These are phyloP conservation scores for Ceraceosorus bombacis DNA, from an alignment of 1,284 basidiomycete species.

Conservation along the genomic window DNA sequence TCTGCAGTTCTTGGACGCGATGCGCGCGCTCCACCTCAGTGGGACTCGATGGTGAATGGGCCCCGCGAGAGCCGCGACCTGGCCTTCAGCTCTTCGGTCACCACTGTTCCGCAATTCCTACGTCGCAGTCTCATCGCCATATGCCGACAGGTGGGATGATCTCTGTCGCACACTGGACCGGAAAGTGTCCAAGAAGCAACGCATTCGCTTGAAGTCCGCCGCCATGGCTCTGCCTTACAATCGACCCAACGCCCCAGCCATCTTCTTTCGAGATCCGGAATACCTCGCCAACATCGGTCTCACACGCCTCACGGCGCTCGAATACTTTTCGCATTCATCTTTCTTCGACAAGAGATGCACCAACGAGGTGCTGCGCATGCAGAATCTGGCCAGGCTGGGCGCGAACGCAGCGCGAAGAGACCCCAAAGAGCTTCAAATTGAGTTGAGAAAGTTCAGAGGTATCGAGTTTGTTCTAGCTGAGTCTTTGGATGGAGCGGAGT, in stretches of 20 bases:
- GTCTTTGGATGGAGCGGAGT: too few relatives aligned
- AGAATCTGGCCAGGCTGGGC: conserved; percentile 29
- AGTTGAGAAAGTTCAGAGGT: conserved; percentile 35
- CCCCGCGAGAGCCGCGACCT: too few relatives aligned
- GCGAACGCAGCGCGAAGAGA: conserved; percentile 6
- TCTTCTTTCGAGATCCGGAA: conserved; percentile 41
- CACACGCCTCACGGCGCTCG: conserved; percentile 14
- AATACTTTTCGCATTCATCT: conserved; percentile 41
- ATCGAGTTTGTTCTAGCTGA: conserved; percentile 36
- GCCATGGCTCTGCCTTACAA: background rate
- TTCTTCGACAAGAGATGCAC: conserved; percentile 42
- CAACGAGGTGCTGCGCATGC: conserved; percentile 46
- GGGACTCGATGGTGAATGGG: too few relatives aligned
- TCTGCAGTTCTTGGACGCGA: too few relatives aligned
- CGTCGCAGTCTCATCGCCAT: too few relatives aligned
- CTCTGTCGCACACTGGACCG: too few relatives aligned
- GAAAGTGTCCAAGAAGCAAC: too few relatives aligned
- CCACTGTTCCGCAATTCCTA: too few relatives aligned
- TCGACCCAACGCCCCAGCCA: conserved; percentile 12
- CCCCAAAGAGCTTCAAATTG: conserved; percentile 24
- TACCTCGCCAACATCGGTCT: conserved; percentile 30
- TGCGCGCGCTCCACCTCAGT: too few relatives aligned
- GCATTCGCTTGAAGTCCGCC: too few relatives aligned
- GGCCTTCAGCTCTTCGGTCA: too few relatives aligned
- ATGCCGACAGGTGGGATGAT: too few relatives aligned